Evolutionary conservation across 2,329 filamentous ascomycete species (phyloP).

Genomic region (Alternaria gaisen): DNA sequence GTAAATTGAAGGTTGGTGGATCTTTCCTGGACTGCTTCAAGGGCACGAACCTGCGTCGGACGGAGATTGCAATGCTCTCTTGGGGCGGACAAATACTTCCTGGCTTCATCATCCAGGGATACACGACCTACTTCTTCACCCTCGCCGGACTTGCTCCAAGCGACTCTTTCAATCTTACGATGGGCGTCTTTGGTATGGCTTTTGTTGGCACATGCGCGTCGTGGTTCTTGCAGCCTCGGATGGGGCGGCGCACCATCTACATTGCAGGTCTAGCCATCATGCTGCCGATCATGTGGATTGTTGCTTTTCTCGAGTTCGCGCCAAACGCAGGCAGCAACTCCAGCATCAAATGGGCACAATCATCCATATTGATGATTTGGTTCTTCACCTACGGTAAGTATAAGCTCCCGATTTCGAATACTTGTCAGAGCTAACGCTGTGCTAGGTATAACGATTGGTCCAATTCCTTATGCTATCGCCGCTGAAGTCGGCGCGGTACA

Average conservation of each 20-base stretch:
- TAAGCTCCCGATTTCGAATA: background rate
- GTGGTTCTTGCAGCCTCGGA: constrained; percentile 77
- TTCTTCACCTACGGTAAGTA: constrained; percentile 73
- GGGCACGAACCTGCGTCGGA: constrained; percentile 76
- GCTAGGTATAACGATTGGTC: constrained; percentile 73
- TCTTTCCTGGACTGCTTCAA: constrained; percentile 82
- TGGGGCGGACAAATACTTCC: constrained; percentile 52
- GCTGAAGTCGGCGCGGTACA: constrained; percentile 80
- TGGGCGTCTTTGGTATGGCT: constrained; percentile 64
- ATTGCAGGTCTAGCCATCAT: constrained; percentile 66
- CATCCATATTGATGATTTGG: constrained; percentile 21
- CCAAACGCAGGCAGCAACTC: constrained; percentile 40
- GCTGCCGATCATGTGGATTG: constrained; percentile 73
- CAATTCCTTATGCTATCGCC: constrained; percentile 85
- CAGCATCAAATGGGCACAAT: constrained; percentile 50
- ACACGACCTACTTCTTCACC: constrained; percentile 53
- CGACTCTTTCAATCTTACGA: constrained; percentile 51
- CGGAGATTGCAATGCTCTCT: constrained; percentile 66
- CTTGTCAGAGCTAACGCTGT: background rate
- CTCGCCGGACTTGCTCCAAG: constrained; percentile 49
- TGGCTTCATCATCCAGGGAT: constrained; percentile 19
- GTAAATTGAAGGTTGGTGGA: constrained; percentile 69
- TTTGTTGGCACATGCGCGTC: constrained; percentile 72
- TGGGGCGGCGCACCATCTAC: constrained; percentile 77
- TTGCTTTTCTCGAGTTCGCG: constrained; percentile 67